Evolutionary conservation across 2,329 filamentous ascomycete species (phyloP).

Genomic region (Alternaria metachromatica): DNA sequence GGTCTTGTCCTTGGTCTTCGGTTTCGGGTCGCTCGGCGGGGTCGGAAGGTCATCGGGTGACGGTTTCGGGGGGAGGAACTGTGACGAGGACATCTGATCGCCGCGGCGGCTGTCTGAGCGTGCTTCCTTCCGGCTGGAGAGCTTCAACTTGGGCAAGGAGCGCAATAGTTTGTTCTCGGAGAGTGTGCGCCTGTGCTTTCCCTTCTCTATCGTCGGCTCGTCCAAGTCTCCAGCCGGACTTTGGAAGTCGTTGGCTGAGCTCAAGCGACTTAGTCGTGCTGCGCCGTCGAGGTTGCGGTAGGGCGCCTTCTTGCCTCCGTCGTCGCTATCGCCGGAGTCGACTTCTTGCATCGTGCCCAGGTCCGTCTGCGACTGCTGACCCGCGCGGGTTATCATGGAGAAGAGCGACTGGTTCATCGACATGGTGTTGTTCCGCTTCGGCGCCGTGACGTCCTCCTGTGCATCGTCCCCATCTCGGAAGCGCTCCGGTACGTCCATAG

Average conservation of each 20-base stretch:
- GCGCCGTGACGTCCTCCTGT: constrained; percentile 66
- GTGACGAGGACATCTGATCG: constrained; percentile 60
- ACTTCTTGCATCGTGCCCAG: constrained; percentile 80
- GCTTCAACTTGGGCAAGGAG: constrained; percentile 66
- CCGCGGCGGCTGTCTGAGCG: constrained; percentile 26
- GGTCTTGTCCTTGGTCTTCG: constrained; percentile 25
- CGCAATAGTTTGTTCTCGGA: constrained; percentile 71
- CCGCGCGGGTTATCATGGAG: constrained; percentile 87
- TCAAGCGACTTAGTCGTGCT: constrained; percentile 45
- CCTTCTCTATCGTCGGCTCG: constrained; percentile 22
- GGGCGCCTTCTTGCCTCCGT: constrained; percentile 37
- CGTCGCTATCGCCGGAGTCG: constrained; percentile 78
- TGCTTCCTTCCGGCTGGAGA: constrained; percentile 42
- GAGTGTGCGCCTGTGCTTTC: constrained; percentile 63
- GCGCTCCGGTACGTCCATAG: constrained; percentile 63
- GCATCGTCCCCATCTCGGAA: constrained; percentile 66
- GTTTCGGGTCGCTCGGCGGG: constrained; percentile 14
- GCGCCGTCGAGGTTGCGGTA: constrained; percentile 43
- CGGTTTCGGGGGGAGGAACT: constrained; percentile 45
- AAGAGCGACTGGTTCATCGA: constrained; percentile 96
- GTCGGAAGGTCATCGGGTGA: constrained; percentile 22
- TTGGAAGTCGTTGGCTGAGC: constrained; percentile 43
- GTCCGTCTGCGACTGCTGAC: constrained; percentile 79
- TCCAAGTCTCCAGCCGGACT: constrained; percentile 15
- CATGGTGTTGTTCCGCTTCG: constrained; percentile 55